Base-by-base conservation (phyloP, 179 eudicot species). In the Gypsophila paniculata region DNA sequence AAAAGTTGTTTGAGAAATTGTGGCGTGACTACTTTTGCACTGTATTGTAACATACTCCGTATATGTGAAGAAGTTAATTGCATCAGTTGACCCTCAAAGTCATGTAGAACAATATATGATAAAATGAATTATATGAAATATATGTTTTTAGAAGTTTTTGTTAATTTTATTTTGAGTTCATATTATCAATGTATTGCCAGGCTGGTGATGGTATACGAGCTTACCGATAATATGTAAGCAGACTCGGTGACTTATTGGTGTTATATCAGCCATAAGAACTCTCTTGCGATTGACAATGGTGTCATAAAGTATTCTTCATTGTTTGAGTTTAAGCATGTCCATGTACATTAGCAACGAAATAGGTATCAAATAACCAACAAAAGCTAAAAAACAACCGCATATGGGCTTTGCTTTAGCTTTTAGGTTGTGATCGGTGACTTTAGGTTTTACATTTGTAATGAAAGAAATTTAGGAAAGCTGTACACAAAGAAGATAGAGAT, bases 141-240 rank as follows among this genome's bases (percentile, higher is more conserved):
- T 29, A 29, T n/a, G n/a, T 29, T 29, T 4, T 29, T 4, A 29
- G 4, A 39, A 8, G 44, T 6, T 39, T 39, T 39, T 39, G 44
- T 6, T 8, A 39, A 39, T 5, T 39, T 8, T 2, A 39, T 39
- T 39, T 39, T 8, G 10, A 39, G 44, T 39, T 39, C 19, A 11
- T 48, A 6, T 51, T 61, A 29, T 72, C 61, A 2, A 68, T 72
- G 34, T 72, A 48, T 29, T n/a, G n/a, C 34, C 61, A 13, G 75
- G 61, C 49, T 72, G 75, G 75, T 72, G 75, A 68, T 61, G 75
- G 69, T 72, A 72, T 19, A 68, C 51, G 51, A 48, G 51, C 1
- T 26, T 61, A 61, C 61, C 61, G 18, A 32, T 61, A 61, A 48
- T 72, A 49, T 72, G n/a, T 51, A 62, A 39, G 42, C 68, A 48